Percentiles rank a stretch among this genome's conserved stretches.
phyloP scores from a whole-genome alignment of 2,329 filamentous ascomycete species.

The Venturia pyrina region DNA sequence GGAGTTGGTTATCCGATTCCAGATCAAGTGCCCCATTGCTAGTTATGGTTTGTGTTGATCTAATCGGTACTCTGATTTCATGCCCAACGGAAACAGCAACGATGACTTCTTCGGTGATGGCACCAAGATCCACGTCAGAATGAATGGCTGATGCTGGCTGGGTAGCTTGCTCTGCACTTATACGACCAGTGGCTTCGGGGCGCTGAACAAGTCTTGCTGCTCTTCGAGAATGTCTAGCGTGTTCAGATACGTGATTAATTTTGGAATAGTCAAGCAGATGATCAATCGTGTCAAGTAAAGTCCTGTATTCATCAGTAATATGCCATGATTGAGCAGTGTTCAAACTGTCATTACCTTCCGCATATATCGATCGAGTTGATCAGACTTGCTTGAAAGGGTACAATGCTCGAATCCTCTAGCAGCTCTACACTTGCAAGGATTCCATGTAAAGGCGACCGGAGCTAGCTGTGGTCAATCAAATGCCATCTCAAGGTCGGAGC shows the following conservation, averaged over 20 bases:
- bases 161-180: neutral
- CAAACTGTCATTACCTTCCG: constrained; percentile 16
- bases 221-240: neutral
- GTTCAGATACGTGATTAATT: constrained; percentile 9
- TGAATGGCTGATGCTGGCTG: neutral
- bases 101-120: constrained; percentile 1
- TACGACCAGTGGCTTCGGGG: neutral
- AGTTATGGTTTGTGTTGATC: neutral
- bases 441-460: constrained; percentile 20
- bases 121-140: neutral
- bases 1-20: no score
- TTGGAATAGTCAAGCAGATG: constrained; percentile 22
- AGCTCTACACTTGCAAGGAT: constrained; percentile 18
- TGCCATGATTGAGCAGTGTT: neutral
- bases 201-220: neutral
- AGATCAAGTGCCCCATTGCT: neutral
- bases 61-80: neutral
- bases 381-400: constrained; percentile 19
- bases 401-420: constrained; percentile 13
- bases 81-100: constrained; percentile 5
- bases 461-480: neutral
- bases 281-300: constrained; percentile 32
- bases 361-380: constrained; percentile 30
- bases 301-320: constrained; percentile 19
- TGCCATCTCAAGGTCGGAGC: neutral